Evolutionary conservation across 202 grass and related monocot genomes (phyloP).

Genomic region (Tripidium arundinaceum): DNA sequence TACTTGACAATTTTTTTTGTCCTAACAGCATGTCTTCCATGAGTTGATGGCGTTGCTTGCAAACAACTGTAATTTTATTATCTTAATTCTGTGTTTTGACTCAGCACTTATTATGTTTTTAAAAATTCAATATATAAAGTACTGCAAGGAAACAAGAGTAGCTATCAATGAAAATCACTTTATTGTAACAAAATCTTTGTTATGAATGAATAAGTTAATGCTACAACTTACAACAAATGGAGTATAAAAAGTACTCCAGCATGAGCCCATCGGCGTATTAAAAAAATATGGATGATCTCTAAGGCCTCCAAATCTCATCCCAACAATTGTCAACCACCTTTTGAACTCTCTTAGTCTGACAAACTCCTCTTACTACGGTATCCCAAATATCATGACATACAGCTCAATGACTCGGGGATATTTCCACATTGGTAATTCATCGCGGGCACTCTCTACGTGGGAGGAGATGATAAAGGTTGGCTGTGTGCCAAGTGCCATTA

Average conservation of each 20-base stretch:
- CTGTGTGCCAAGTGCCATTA: slow-evolving; percentile 50
- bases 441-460: slow-evolving; percentile 61
- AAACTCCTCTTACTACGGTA: slow-evolving; percentile 54
- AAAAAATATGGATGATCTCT: slow-evolving; percentile 28
- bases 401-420: slow-evolving; percentile 68
- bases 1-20: neutral
- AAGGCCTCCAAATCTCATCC: slow-evolving; percentile 63
- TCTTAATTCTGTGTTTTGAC: neutral
- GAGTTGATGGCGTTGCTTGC: neutral
- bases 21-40: neutral
- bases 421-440: slow-evolving; percentile 53
- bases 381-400: slow-evolving; percentile 81
- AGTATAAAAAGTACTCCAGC: slow-evolving; percentile 37
- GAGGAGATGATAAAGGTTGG: slow-evolving; percentile 56
- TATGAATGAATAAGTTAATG: slow-evolving; percentile 43
- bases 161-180: neutral
- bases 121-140: neutral
- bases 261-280: slow-evolving; percentile 2
- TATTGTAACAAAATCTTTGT: slow-evolving; percentile 30
- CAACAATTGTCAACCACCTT: slow-evolving; percentile 64
- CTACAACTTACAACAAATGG: slow-evolving; percentile 42
- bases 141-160: neutral
- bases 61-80: neutral
- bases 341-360: slow-evolving; percentile 40
- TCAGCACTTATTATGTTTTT: neutral